Percentiles rank a stretch among this genome's conserved stretches.
phyloP scores from a whole-genome alignment of 2,329 filamentous ascomycete genomes.

The Cordyceps cateniannulata region DNA sequence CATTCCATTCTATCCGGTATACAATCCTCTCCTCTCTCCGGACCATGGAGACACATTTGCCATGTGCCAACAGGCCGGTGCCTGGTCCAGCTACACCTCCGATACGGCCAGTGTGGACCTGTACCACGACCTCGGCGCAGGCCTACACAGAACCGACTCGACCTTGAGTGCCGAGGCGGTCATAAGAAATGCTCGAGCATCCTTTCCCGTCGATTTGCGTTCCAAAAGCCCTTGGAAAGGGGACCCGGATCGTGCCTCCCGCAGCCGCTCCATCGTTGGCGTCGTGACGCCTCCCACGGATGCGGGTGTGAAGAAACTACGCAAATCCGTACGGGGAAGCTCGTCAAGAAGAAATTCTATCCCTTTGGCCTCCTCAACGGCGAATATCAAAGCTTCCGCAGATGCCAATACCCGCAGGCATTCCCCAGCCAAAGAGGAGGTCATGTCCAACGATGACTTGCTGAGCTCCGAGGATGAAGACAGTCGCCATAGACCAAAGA shows the following conservation, averaged over 20 bases:
- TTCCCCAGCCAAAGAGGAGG: neutral
- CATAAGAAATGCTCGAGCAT: neutral
- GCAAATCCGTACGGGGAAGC: neutral
- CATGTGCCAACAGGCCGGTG: neutral
- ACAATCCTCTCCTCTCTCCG: neutral
- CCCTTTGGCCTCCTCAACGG: neutral
- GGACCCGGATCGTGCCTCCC: neutral
- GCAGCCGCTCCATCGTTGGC: neutral
- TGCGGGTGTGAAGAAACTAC: neutral
- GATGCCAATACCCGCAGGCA: neutral
- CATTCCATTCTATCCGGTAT: neutral
- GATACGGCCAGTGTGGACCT: constrained; percentile 1
- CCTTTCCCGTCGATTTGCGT: neutral
- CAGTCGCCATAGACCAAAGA: constrained; percentile 5
- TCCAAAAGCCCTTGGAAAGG: neutral
- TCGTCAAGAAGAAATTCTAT: neutral
- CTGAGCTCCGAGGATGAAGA: constrained; percentile 9
- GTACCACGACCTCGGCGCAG: neutral
- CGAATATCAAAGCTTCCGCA: neutral
- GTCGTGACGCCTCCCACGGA: neutral
- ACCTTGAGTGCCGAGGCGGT: neutral
- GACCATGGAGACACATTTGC: neutral
- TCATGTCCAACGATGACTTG: neutral
- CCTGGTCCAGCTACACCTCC: neutral
- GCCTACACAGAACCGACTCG: neutral